Conservation (phyloP, 306 rosid genomes). For the Prunus dulcis region DNA sequence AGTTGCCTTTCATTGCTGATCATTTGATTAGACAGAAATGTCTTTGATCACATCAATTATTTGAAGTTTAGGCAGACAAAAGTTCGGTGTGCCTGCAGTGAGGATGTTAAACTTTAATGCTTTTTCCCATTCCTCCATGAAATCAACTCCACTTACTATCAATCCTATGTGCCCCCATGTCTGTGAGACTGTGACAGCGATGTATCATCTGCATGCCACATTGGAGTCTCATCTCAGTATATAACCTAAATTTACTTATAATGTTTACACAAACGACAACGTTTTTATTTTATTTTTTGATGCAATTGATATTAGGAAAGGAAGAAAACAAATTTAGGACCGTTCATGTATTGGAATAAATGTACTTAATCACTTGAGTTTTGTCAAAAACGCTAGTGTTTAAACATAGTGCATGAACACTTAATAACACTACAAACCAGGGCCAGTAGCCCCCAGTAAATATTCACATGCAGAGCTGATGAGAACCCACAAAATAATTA, state of each 20-base stretch:
- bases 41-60: slow-evolving; percentile 24
- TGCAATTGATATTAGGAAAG: background rate
- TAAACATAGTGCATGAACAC: too few relatives aligned
- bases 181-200: background rate
- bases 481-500: background rate
- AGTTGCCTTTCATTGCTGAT: slow-evolving; percentile 26
- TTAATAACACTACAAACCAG: too few relatives aligned
- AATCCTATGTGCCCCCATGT: background rate
- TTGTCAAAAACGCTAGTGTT: too few relatives aligned
- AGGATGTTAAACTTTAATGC: background rate
- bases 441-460: background rate
- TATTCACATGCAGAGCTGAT: background rate
- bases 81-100: background rate
- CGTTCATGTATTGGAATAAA: too few relatives aligned
- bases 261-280: background rate
- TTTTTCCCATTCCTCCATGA: background rate
- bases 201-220: background rate
- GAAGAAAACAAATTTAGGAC: too few relatives aligned
- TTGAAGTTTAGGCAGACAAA: slow-evolving; percentile 16
- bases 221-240: background rate
- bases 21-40: slow-evolving; percentile 37
- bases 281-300: rapidly evolving
- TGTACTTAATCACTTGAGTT: rapidly evolving
- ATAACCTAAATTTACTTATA: background rate
- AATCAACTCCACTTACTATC: background rate